Evolutionary conservation across 2,329 filamentous ascomycete genomes (phyloP), one percentile per base, ranked within the genome.

Genomic region (Didymosphaeria variabile): DNA sequence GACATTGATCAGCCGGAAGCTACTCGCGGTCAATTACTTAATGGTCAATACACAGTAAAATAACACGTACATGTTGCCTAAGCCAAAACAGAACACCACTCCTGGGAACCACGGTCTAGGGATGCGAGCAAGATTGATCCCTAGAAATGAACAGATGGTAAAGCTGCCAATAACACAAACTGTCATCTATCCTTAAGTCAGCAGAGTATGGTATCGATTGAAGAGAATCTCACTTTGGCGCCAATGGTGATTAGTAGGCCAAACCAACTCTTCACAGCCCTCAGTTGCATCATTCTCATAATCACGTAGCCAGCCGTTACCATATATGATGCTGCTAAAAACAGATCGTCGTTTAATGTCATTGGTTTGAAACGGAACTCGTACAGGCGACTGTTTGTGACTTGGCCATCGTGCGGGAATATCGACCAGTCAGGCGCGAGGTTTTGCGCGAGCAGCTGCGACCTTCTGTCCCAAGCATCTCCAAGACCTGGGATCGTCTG

Each of bases 341-440:
- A 81, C 26, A 88, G 70, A 53, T 88, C 86, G 73, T 94, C 91
- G 60, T 85, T 82, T 17, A 84, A 76, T 15, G 90, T 92, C 69
- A 94, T 87, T 8, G 91, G 91, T 32, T 87, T 88, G 72, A 93
- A 93, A 61, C 90, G 90, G 72, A 94, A 94, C 75, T 94, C 90
- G 72, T 92, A 93, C 1, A 93, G 82, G 58, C 88, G 87, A 66
- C 85, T 90, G 29, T 80, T 77, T 26, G 79, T 79, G 36, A 85
- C 82, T 21, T 78, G 79, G 9, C 87, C 88, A 65, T 88, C 83
- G 1, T 81, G 71, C 1, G 90, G 88, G 67, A 91, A 91, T 1
- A 92, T 81, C 19, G 85, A 84, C 88, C 90, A 93, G 60, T 85
- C 83, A 36, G 84, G 77, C 1, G 80, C 77, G 58, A 83, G 77